A percentile compares a stretch with the other conserved stretches of the same genome.
phyloP scores from a whole-genome alignment of 176 grass and related monocot species.

The Triticum monococcum region DNA sequence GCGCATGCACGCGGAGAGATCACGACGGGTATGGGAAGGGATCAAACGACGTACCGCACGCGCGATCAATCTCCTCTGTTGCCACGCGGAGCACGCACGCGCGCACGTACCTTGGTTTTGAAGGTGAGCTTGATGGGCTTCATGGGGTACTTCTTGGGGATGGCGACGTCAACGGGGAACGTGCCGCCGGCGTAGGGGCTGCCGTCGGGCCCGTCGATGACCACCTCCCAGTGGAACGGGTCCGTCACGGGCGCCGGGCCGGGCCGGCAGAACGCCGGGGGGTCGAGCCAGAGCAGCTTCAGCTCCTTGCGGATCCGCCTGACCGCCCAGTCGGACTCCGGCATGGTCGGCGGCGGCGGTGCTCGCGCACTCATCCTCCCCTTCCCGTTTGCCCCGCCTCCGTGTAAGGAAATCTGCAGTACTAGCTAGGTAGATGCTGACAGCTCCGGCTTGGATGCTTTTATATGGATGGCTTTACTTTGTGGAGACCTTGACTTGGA shows the following conservation, averaged over 20 bases:
- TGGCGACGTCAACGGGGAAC: conserved; percentile 14
- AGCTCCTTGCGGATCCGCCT: conserved; percentile 28
- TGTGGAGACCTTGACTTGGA: no score
- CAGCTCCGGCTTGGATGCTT: neutral
- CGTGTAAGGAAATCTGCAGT: neutral
- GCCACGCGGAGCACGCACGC: neutral
- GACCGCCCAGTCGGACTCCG: neutral
- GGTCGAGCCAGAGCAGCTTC: neutral
- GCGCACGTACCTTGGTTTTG: conserved; percentile 28
- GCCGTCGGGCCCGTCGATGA: conserved; percentile 38
- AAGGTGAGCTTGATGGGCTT: conserved; percentile 24
- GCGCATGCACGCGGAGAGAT: no score
- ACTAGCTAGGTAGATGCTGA: neutral
- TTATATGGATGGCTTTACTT: neutral
- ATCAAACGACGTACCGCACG: no score
- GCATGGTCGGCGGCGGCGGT: neutral
- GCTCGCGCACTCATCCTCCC: neutral
- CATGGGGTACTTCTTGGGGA: neutral
- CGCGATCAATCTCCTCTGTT: neutral
- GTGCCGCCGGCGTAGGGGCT: conserved; percentile 43
- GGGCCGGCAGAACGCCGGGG: conserved; percentile 30
- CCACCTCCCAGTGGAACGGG: conserved; percentile 35
- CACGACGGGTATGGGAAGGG: no score
- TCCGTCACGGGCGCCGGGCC: conserved; percentile 22
- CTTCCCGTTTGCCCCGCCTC: neutral